phyloP scores from a whole-genome alignment of 352 stramenopile species.

The Phytophthora palmivora region DNA sequence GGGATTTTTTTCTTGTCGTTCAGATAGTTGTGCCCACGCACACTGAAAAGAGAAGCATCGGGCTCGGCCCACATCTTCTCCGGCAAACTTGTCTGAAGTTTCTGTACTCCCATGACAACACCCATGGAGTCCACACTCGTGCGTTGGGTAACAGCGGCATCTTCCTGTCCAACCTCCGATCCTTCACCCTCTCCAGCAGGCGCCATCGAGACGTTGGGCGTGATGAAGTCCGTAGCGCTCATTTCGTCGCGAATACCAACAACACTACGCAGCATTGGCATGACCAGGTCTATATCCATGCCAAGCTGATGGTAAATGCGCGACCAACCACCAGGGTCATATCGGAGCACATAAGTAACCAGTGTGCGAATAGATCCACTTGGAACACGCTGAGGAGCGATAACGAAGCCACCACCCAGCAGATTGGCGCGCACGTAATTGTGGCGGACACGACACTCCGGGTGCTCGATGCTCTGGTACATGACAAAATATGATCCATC shows the following conservation, averaged over 20 bases:
- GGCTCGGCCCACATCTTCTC: constrained; percentile 89
- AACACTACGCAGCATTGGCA: constrained; percentile 87
- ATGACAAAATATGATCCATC: constrained; percentile 92
- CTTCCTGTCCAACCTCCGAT: constrained; percentile 23
- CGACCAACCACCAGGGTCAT: constrained; percentile 83
- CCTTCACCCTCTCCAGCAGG: constrained; percentile 16
- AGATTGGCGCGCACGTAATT: constrained; percentile 88
- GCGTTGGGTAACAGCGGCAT: constrained; percentile 26
- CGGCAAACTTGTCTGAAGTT: constrained; percentile 72
- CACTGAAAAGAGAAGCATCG: constrained; percentile 79
- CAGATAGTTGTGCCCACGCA: constrained; percentile 91
- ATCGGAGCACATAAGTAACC: constrained; percentile 84
- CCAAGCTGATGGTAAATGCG: constrained; percentile 89
- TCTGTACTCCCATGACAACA: constrained; percentile 69
- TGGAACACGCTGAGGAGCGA: constrained; percentile 83
- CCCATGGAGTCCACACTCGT: constrained; percentile 71
- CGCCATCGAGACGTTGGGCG: constrained; percentile 79
- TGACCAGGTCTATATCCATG: constrained; percentile 87
- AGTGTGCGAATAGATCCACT: constrained; percentile 82
- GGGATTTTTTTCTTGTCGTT: constrained; percentile 90
- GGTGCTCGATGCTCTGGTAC: constrained; percentile 90
- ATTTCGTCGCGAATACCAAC: constrained; percentile 89
- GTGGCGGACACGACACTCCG: constrained; percentile 85
- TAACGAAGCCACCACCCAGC: constrained; percentile 84
- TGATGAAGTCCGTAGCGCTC: constrained; percentile 85